Conservation (phyloP, 2,329 filamentous ascomycete genomes). For the Cladophialophora carrionii region DNA sequence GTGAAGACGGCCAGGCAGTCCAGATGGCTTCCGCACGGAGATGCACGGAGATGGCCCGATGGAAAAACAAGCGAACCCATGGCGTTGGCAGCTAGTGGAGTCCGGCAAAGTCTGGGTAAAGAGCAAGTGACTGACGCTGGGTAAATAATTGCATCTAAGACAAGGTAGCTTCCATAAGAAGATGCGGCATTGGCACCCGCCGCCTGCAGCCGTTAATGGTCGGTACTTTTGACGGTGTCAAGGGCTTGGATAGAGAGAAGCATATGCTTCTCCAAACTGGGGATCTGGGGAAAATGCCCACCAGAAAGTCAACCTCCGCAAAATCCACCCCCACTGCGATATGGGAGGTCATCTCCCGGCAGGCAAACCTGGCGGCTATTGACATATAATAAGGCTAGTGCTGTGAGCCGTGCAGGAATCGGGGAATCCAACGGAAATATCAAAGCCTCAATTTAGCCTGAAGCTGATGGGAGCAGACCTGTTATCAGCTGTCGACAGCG, state of each 20-base stretch:
- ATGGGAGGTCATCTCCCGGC: neutral
- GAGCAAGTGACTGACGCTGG: neutral
- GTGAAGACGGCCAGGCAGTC: neutral
- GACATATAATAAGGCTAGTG: neutral
- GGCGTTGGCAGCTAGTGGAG: neutral
- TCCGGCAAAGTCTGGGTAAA: conserved; percentile 2
- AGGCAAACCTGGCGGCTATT: neutral
- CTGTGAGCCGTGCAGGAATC: neutral
- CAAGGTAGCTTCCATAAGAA: neutral
- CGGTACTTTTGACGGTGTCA: neutral
- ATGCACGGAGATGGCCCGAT: conserved; percentile 13
- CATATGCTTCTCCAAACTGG: conserved; percentile 1
- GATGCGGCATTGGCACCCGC: too few species aligned
- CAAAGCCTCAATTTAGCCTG: neutral
- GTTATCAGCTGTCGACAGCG: neutral
- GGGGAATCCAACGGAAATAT: neutral
- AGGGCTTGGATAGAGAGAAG: neutral
- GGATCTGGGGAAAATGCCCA: neutral
- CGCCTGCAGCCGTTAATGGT: neutral
- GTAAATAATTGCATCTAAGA: neutral
- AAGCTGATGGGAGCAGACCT: neutral
- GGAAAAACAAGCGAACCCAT: neutral
- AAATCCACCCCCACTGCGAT: neutral
- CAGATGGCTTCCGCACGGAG: neutral
- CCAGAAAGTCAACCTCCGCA: neutral